Percentiles rank a stretch among this genome's conserved stretches.
These are phyloP conservation scores for Leptodontidium sp. DNA, from an alignment of 2,329 filamentous ascomycete genomes.

Conservation along the genomic window DNA sequence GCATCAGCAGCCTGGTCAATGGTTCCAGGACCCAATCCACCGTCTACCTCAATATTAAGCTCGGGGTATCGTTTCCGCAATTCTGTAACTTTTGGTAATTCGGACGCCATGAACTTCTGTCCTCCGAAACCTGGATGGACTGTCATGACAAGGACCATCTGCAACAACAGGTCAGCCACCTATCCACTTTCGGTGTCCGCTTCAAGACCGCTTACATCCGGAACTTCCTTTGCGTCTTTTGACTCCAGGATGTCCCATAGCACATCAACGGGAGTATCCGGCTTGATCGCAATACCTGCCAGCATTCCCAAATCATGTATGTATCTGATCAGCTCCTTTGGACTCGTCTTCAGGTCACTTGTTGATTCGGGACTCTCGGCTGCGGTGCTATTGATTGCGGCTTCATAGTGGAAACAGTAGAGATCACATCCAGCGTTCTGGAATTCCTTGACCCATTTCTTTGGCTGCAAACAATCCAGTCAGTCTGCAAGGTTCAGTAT, in stretches of 20 bases:
- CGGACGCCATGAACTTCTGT: conserved; percentile 97
- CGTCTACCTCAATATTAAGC: conserved; percentile 97
- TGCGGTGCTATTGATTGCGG: conserved; percentile 82
- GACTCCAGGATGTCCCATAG: conserved; percentile 89
- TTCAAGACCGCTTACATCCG: conserved; percentile 75
- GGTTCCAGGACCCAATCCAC: conserved; percentile 85
- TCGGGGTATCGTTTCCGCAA: conserved; percentile 86
- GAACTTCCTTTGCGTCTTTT: conserved; percentile 75
- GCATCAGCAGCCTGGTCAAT: conserved; percentile 95
- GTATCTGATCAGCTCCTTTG: conserved; percentile 85
- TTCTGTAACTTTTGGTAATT: conserved; percentile 91
- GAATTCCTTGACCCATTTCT: conserved; percentile 98
- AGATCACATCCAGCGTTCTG: conserved; percentile 92
- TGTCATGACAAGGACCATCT: conserved; percentile 99
- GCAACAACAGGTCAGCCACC: conserved; percentile 9
- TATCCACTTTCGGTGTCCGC: not conserved
- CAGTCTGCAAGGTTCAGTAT: conserved; percentile 1
- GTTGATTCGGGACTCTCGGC: conserved; percentile 79
- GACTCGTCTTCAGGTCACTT: conserved; percentile 77
- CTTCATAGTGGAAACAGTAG: conserved; percentile 99
- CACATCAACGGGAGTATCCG: conserved; percentile 88
- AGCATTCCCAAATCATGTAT: conserved; percentile 90
- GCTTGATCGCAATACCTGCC: conserved; percentile 96
- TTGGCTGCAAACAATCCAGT: conserved; percentile 67
- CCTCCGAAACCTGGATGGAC: conserved; percentile 97